Base-by-base conservation (phyloP, 129 eudicot species). In the Artemisia tridentata region DNA sequence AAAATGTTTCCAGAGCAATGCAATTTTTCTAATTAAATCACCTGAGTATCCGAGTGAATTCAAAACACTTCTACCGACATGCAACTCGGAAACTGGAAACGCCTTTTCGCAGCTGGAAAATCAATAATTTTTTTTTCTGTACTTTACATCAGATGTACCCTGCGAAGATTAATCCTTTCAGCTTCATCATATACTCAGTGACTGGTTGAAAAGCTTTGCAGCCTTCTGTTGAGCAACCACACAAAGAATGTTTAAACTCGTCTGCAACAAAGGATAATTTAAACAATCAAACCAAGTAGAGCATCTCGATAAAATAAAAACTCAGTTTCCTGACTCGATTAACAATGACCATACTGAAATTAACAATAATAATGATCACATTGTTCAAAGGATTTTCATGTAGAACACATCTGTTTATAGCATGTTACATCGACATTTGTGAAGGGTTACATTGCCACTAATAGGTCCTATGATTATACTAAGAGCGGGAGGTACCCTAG, bases 51-150 rank as follows among this genome's bases (percentile, higher is more conserved):
- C 45, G 57, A 57, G 45, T 47, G 45, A 57, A 55, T 29, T 73
- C n/a, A 63, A 38, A 38, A 7, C 45, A 8, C 10, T 38, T 38
- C 2, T 1, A 38, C 45, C 62, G 38, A 48, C 25, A 62, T 72
- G 77, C 69, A 62, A 72, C 69, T 49, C 45, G 65, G 64, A 74
- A 74, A 74, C 71, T 64, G 56, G 41, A 74, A 74, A 53, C 65
- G 56, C 65, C 64, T 74, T 73, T 62, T 73, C 43, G 38, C 65
- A 38, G 65, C 64, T 20, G 19, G 52, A 55, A 55, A 68, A 54
- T 16, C 20, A 5, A 69, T 38, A 16, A 18, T 19, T 7, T 70
- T 34, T 31, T 62, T 73, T 14, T 65, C 65, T 45, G 46, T 57
- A 38, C 43, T 20, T 58, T 46, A 72, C 48, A 58, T 49, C 58